phyloP scores from a whole-genome alignment of 2,329 filamentous ascomycete genomes.

The Trichophaea hybrida region DNA sequence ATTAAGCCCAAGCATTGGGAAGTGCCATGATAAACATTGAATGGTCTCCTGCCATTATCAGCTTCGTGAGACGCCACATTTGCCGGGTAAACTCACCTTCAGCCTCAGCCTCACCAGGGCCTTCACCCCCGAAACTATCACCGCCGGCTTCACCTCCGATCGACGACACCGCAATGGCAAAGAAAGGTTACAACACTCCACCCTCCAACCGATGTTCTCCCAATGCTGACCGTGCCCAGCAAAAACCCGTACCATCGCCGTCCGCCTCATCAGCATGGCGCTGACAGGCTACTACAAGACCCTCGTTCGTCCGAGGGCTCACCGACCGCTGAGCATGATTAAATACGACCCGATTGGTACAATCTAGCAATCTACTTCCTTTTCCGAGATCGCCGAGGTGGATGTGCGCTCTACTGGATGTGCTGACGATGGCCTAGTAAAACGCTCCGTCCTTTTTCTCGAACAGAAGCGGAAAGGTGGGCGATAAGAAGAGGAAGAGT shows the following conservation, averaged over 20 bases:
- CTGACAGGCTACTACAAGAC: conserved; percentile 97
- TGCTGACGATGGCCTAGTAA: conserved; percentile 43
- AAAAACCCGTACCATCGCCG: conserved; percentile 83
- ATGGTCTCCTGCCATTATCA: too few species aligned
- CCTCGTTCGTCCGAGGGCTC: conserved; percentile 63
- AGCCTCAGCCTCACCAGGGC: too few species aligned
- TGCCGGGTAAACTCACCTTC: too few species aligned
- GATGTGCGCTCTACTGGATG: background rate
- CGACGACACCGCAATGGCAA: too few species aligned
- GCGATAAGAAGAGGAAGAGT: background rate
- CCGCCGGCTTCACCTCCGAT: too few species aligned
- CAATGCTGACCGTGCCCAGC: conserved; percentile 35
- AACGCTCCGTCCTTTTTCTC: conserved; percentile 88
- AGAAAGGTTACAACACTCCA: too few species aligned
- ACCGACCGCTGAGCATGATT: conserved; percentile 83
- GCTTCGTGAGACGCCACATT: too few species aligned
- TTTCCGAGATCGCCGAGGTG: too few species aligned
- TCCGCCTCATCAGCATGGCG: conserved; percentile 94
- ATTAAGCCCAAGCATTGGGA: too few species aligned
- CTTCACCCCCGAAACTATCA: too few species aligned
- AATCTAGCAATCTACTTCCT: conserved; percentile 21
- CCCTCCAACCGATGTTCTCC: too few species aligned
- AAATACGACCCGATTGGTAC: conserved; percentile 96
- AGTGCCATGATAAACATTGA: too few species aligned
- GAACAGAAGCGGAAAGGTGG: conserved; percentile 60